Conservation (phyloP, 2,329 filamentous ascomycete genomes). For the Aspergillus amoenus region DNA sequence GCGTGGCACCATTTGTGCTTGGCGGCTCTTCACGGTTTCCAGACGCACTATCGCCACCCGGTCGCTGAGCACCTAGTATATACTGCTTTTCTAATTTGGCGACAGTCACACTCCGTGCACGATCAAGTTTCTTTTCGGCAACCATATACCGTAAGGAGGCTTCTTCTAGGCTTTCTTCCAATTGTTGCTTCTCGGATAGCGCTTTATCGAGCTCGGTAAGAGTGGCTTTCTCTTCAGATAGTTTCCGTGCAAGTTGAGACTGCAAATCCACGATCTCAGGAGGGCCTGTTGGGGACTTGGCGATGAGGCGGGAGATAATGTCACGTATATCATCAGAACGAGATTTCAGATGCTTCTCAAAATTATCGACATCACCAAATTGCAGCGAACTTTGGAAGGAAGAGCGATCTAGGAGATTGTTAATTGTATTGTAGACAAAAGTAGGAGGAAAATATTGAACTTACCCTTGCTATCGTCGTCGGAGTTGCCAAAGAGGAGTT, state of each 20-base stretch:
- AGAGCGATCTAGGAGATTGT: conserved; percentile 18
- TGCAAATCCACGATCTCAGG: conserved; percentile 74
- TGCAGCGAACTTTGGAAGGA: conserved; percentile 55
- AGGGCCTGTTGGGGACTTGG: conserved; percentile 45
- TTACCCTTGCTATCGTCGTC: conserved; percentile 31
- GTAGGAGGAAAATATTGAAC: conserved; percentile 6
- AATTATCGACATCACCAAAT: conserved; percentile 58
- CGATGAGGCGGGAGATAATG: conserved; percentile 69
- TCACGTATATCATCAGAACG: conserved; percentile 75
- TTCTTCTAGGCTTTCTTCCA: conserved; percentile 82
- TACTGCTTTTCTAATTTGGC: conserved; percentile 91
- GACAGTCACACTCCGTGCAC: conserved; percentile 82
- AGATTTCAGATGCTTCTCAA: conserved; percentile 76
- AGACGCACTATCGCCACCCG: conserved; percentile 48
- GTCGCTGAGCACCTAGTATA: conserved; percentile 62
- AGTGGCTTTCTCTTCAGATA: conserved; percentile 81
- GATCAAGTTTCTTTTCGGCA: conserved; percentile 91
- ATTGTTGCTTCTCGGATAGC: conserved; percentile 74
- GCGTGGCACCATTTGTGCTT: conserved; percentile 54
- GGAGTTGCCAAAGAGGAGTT: conserved; percentile 37
- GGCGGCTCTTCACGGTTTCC: conserved; percentile 52
- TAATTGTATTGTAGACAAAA: not conserved
- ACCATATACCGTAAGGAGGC: conserved; percentile 91
- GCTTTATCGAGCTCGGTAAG: conserved; percentile 73
- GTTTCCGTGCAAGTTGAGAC: conserved; percentile 68